phyloP scores from a whole-genome alignment of 2,329 filamentous ascomycete species.

The Phyllosticta ampelicida region DNA sequence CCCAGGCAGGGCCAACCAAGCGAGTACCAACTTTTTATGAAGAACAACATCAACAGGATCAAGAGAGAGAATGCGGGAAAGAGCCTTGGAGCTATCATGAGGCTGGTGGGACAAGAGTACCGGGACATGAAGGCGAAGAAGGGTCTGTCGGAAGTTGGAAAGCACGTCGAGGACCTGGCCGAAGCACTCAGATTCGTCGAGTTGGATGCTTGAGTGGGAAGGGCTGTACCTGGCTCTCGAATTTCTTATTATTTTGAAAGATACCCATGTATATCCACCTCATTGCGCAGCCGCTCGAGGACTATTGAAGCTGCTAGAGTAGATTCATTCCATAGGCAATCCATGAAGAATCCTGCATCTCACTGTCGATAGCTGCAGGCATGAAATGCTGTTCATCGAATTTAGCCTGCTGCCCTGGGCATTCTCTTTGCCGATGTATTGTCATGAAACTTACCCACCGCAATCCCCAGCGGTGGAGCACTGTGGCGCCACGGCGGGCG shows the following conservation, averaged over 20 bases:
- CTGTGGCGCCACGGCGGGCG: not conserved
- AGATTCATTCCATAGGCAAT: not conserved
- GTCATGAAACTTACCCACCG: not conserved
- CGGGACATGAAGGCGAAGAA: constrained; percentile 35
- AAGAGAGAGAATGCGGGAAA: constrained; percentile 45
- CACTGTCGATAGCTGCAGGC: not conserved
- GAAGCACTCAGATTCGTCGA: constrained; percentile 11
- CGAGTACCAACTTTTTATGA: constrained; percentile 52
- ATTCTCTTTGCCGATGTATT: not conserved
- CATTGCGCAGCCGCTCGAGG: not conserved
- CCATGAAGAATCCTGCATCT: not conserved
- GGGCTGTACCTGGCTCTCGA: not conserved
- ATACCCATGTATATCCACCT: not conserved
- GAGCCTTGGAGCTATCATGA: constrained; percentile 51
- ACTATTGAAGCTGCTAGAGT: not conserved
- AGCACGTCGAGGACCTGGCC: not conserved
- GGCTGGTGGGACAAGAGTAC: constrained; percentile 53
- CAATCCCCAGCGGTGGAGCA: not conserved
- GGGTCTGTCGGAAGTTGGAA: not conserved
- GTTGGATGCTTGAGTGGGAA: constrained; percentile 4
- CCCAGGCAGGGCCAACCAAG: constrained; percentile 17
- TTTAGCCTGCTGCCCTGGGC: not conserved
- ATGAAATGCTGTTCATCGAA: not conserved
- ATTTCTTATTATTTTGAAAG: not conserved
- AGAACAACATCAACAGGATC: constrained; percentile 54